Base-by-base conservation (phyloP, 208 protist genomes). In the Leishmania arabica region DNA sequence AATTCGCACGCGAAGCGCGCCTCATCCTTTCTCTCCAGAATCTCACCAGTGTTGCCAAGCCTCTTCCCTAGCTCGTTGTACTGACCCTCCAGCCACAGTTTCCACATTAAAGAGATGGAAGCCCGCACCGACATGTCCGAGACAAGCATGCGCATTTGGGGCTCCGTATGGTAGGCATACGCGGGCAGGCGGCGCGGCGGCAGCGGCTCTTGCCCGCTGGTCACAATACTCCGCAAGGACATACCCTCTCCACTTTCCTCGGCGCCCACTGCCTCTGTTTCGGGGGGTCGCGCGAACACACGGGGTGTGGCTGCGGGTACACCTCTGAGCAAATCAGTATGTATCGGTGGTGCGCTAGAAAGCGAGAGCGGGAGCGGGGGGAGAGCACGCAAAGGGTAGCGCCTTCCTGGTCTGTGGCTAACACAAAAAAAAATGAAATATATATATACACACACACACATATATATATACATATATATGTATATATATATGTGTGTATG, bases 1-100 rank as follows among this genome's bases (percentile, higher is more conserved):
- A 96, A 93, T 77, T 90, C 90, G 21, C 82, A 83, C 0, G 91
- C 79, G 45, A 87, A 77, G 45, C 90, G 83, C 31, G 81, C 84
- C 31, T 86, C 88, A n/a, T 84, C 84, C 1, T 90, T 86, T 71
- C 88, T 88, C 54, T 90, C 84, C 72, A 91, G 89, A 19, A 88
- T 79, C 40, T 86, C 79, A 68, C 86, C 92, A 15, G 83, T 72
- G 66, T 13, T 42, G 24, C 83, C 71, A 24, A 90, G 76, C 60
- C 74, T 56, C 42, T 76, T 80, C 45, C 64, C 73, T 31, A 86
- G 74, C 31, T 79, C 78, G 21, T 42, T 82, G 74, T 86, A 86
- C 34, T 76, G 77, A 34, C 77, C 78, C 2, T 86, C 82, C 51
- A 80, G 54, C 82, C 82, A 82, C 27, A 80, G 82, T 8, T 66